A percentile compares a stretch with the other conserved stretches of the same genome.
These are phyloP conservation scores for Podospora pseudoanserina DNA, from an alignment of 495 filamentous ascomycete species.

Conservation along the genomic window DNA sequence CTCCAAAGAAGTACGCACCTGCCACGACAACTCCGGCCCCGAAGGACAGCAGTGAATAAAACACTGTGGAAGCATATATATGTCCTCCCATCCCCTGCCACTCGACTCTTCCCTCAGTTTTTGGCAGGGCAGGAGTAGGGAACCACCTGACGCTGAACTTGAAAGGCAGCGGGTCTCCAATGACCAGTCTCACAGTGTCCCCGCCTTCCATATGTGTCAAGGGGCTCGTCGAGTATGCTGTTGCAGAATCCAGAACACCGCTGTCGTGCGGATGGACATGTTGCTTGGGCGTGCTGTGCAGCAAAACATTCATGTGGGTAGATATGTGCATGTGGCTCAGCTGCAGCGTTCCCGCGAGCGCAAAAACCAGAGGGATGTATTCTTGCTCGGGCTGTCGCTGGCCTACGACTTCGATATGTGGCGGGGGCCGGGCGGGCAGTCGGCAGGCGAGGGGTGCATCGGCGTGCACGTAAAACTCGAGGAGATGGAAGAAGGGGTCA, in stretches of 20 bases:
- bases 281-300: slow-evolving; percentile 66
- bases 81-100: slow-evolving; percentile 64
- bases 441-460: slow-evolving; percentile 92
- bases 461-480: slow-evolving; percentile 98
- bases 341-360: slow-evolving; percentile 84
- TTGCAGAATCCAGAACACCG: slow-evolving; percentile 75
- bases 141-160: slow-evolving; percentile 84
- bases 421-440: slow-evolving; percentile 71
- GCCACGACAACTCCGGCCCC: slow-evolving; percentile 51
- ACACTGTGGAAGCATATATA: slow-evolving; percentile 61
- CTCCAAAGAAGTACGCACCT: slow-evolving; percentile 60
- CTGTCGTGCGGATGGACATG: slow-evolving; percentile 54
- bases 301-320: slow-evolving; percentile 79
- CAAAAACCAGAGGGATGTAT: slow-evolving; percentile 70
- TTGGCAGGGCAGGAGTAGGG: slow-evolving; percentile 63
- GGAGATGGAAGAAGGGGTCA: slow-evolving; percentile 91
- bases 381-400: slow-evolving; percentile 45
- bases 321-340: slow-evolving; percentile 85
- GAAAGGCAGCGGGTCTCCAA: slow-evolving; percentile 80
- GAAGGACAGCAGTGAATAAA: slow-evolving; percentile 60
- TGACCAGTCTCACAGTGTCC: slow-evolving; percentile 62
- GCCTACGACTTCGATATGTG: slow-evolving; percentile 44
- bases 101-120: slow-evolving; percentile 50
- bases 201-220: slow-evolving; percentile 56
- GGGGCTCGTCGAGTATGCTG: slow-evolving; percentile 79